A percentile compares a stretch with the other conserved stretches of the same genome.
Conservation (phyloP, 2,329 filamentous ascomycete genomes). For the Colletotrichum musicola region DNA sequence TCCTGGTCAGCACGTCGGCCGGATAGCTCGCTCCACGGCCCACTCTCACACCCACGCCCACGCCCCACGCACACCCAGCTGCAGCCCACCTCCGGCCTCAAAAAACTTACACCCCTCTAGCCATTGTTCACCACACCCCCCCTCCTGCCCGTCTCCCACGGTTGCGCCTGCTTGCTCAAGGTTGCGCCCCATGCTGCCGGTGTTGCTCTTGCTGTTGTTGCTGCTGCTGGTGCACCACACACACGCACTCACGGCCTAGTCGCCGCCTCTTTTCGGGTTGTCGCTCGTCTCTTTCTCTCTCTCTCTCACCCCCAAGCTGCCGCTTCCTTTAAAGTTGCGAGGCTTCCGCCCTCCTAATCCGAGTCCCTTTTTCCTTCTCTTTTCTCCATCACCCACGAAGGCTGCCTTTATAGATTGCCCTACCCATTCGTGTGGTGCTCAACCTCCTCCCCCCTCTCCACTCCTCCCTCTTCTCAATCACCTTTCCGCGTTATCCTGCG, state of each 20-base stretch:
- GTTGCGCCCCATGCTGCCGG: too few species aligned
- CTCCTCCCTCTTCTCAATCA: slow-evolving; percentile 32
- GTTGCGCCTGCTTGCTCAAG: slow-evolving; percentile 9
- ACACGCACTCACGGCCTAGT: slow-evolving; percentile 7
- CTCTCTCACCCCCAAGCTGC: slow-evolving; percentile 22
- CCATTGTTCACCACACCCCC: background rate
- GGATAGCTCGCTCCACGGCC: slow-evolving; percentile 34
- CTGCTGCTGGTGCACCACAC: slow-evolving; percentile 10
- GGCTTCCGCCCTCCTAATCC: slow-evolving; percentile 34
- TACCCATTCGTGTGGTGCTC: slow-evolving; percentile 42
- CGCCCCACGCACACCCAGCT: slow-evolving; percentile 7
- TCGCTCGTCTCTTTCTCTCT: slow-evolving; percentile 28
- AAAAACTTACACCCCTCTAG: too few species aligned
- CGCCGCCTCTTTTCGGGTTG: slow-evolving; percentile 8
- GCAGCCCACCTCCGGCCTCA: background rate
- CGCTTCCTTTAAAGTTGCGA: slow-evolving; percentile 39
- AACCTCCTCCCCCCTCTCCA: slow-evolving; percentile 35
- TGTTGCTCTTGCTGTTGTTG: slow-evolving; percentile 29
- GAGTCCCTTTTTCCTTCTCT: slow-evolving; percentile 31
- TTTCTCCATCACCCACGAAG: slow-evolving; percentile 43
- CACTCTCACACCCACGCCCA: slow-evolving; percentile 18
- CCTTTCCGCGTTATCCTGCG: slow-evolving; percentile 38
- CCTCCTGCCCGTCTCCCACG: slow-evolving; percentile 5
- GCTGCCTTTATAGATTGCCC: slow-evolving; percentile 40
- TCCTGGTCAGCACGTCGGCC: slow-evolving; percentile 29